phyloP scores from a whole-genome alignment of 768 basidiomycete species.

The Phylloporus sp. region DNA sequence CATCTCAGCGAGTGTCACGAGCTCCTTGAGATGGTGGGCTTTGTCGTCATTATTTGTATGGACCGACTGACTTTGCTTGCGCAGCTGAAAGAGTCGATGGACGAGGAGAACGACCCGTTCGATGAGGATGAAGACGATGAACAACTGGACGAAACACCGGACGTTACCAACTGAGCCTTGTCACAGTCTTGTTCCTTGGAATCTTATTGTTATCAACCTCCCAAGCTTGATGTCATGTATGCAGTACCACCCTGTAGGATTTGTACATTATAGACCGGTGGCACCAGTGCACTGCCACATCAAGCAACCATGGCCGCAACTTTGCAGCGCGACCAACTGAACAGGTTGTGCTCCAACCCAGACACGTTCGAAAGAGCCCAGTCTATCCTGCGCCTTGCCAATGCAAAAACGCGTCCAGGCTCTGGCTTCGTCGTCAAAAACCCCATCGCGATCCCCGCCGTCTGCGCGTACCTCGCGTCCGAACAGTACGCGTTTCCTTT shows the following conservation, averaged over 20 bases:
- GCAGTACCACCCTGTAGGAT: no score
- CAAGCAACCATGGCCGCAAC: conserved; percentile 10
- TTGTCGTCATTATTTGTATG: not conserved
- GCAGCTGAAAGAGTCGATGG: conserved; percentile 78
- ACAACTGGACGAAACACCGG: conserved; percentile 12
- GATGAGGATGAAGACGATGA: conserved; percentile 47
- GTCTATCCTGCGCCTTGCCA: conserved; percentile 19
- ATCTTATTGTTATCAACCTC: not conserved
- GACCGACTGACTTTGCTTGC: not conserved
- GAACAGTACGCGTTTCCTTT: conserved; percentile 22
- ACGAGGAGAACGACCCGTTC: conserved; percentile 56
- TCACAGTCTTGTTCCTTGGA: not conserved
- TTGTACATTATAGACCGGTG: no score
- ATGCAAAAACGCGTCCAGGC: conserved; percentile 24
- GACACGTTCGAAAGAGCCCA: conserved; percentile 24
- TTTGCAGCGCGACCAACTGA: conserved; percentile 18
- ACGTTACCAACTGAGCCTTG: conserved; percentile 9
- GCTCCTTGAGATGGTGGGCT: conserved; percentile 84
- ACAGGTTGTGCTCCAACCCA: conserved; percentile 16
- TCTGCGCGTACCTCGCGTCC: conserved; percentile 31
- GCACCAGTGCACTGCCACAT: not conserved
- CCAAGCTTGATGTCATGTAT: not conserved
- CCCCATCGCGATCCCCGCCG: conserved; percentile 20
- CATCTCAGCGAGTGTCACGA: conserved; percentile 97
- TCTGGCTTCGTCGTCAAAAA: conserved; percentile 26